These are phyloP conservation scores for Lasiodiplodia gonubiensis DNA, from an alignment of 2,329 filamentous ascomycete genomes.

Conservation along the genomic window DNA sequence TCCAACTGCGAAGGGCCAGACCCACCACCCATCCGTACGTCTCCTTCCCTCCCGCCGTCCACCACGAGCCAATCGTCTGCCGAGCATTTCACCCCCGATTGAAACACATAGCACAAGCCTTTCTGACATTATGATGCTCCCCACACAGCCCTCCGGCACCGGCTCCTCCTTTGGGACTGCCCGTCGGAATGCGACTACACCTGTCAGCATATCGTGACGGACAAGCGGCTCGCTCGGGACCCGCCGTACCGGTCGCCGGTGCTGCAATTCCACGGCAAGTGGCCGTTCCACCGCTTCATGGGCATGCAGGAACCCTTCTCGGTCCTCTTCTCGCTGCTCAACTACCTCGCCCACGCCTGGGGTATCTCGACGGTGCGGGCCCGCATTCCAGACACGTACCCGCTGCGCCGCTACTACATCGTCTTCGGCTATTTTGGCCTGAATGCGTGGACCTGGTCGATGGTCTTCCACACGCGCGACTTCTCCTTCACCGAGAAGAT, in stretches of 20 bases:
- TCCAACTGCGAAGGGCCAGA: conserved; percentile 77
- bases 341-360: conserved; percentile 82
- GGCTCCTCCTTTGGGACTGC: conserved; percentile 90
- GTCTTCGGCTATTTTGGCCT: conserved; percentile 80
- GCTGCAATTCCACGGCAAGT: conserved; percentile 97
- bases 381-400: conserved; percentile 73
- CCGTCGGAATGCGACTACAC: conserved; percentile 95
- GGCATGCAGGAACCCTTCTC: conserved; percentile 95
- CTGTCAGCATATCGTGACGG: conserved; percentile 91
- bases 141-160: conserved; percentile 75
- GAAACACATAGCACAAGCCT: conserved; percentile 1
- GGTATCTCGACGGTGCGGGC: conserved; percentile 75
- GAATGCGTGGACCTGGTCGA: conserved; percentile 83
- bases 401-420: conserved; percentile 80
- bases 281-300: conserved; percentile 89
- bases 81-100: conserved; percentile 16
- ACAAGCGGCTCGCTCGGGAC: conserved; percentile 68
- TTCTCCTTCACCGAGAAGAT: conserved; percentile 86
- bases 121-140: neutral
- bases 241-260: conserved; percentile 69
- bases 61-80: conserved; percentile 24
- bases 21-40: conserved; percentile 71
- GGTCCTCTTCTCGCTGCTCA: conserved; percentile 90
- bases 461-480: conserved; percentile 91
- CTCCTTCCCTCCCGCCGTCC: conserved; percentile 28